Base-by-base conservation (phyloP, 1,139 yeast genomes). In the Kurtzmaniella quercitrusa region DNA sequence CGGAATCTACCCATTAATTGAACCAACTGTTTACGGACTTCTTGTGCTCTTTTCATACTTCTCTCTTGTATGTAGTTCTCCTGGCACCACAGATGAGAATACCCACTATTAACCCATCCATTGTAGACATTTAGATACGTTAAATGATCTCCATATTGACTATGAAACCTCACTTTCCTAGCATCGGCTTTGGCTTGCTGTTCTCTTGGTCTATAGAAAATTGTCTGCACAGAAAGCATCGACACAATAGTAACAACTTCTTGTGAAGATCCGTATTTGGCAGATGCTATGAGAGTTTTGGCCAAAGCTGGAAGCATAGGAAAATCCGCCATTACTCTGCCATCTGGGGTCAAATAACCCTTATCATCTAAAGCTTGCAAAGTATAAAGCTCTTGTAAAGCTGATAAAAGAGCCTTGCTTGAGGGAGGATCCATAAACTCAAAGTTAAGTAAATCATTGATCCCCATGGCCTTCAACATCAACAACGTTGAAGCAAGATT, bases 391-490 rank as follows among this genome's bases (percentile, higher is more conserved):
- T 91, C 96, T 53, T 87, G 91, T 42, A 93, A 65, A 0, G 98
- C 96, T 11, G 81, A 73, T 40, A 85, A 59, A 75, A 93, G 76
- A 0, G 95, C 75, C 44, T 78, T 81, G 15, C 77, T 74, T 1
- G 94, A 85, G 0, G 99, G 99, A 8, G 95, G 91, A 58, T 93
- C 99, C 95, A 91, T 88, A 55, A 91, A 91, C 42, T 88, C 96
- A 64, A 91, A 91, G 46, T 77, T 72, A 33, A 88, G 53, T 41
- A 91, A 63, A 59, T 91, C 94, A 46, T 86, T 77, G 43, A 93
- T 88, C 0, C 98, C 98, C 94, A 93, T 90, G 1, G 97, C 96
- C 59, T 93, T 93, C 48, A 93, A 72, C 87, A 91, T 82, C 52
- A 93, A 68, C 41, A 91, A 83, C 0, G 97, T 90, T 57, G 85